Evolutionary conservation across 2,329 filamentous ascomycete species (phyloP).

Genomic region (Pleoardoris graminearum): DNA sequence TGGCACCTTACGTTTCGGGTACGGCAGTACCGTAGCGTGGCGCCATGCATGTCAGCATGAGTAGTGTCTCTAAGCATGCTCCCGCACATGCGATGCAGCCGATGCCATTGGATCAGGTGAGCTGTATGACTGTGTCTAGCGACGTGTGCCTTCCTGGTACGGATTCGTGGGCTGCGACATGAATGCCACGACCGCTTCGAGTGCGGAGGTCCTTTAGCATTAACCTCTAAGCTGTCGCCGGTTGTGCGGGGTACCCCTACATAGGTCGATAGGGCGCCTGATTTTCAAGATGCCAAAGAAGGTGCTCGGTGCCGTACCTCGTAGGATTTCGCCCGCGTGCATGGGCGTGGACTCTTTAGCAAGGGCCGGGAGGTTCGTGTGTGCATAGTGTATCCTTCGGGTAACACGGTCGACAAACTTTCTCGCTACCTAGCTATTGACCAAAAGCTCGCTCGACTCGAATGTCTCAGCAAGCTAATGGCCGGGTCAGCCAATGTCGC

Average conservation of each 20-base stretch:
- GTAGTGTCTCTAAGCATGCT: neutral
- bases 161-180: neutral
- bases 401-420: too few relatives aligned
- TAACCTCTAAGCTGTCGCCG: neutral
- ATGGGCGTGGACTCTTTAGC: too few relatives aligned
- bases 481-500: too few relatives aligned
- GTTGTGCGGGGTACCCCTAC: neutral
- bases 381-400: too few relatives aligned
- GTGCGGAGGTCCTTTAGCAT: neutral
- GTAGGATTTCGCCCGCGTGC: too few relatives aligned
- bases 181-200: neutral
- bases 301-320: too few relatives aligned
- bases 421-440: too few relatives aligned
- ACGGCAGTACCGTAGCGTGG: slow-evolving; percentile 1
- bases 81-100: neutral
- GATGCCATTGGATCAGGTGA: neutral
- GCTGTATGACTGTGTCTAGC: neutral
- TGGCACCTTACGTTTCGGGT: slow-evolving; percentile 4
- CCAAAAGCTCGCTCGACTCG: too few relatives aligned
- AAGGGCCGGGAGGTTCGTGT: too few relatives aligned
- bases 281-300: too few relatives aligned
- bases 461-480: too few relatives aligned
- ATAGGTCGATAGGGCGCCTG: neutral
- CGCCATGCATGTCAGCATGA: slow-evolving; percentile 6
- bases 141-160: neutral